Evolutionary conservation across 2,329 filamentous ascomycete genomes (phyloP).

Genomic region (Fusarium bactridioides): DNA sequence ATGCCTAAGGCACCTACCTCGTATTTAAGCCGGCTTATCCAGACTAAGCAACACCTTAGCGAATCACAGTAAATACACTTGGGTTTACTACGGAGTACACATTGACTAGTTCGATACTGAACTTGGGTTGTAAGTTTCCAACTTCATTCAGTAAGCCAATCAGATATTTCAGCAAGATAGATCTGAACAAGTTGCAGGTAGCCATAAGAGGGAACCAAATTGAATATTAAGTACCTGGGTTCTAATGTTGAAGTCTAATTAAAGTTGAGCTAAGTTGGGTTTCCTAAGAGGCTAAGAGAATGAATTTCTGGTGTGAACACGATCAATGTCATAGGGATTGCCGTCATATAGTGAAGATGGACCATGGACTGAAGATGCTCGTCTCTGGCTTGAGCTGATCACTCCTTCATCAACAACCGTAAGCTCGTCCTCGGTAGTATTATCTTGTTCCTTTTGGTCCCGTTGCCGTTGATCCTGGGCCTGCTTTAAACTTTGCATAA

Average conservation of each 20-base stretch:
- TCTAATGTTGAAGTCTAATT: background rate
- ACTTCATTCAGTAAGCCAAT: background rate
- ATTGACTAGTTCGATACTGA: background rate
- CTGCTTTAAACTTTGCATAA: background rate
- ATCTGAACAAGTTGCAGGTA: accelerated
- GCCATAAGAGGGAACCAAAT: accelerated
- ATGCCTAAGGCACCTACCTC: too few relatives aligned
- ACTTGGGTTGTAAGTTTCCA: background rate
- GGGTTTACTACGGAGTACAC: background rate
- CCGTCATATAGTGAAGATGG: background rate
- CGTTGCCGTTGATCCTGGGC: background rate
- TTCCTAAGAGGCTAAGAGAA: background rate
- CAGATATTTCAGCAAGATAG: background rate
- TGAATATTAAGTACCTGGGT: background rate
- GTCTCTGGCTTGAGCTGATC: background rate
- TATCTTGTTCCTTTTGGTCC: background rate
- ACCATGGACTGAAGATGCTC: background rate
- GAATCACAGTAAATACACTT: background rate
- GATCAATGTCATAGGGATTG: background rate
- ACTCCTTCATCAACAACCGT: background rate
- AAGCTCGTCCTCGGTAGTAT: background rate
- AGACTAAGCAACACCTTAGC: too few relatives aligned
- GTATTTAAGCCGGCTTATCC: too few relatives aligned
- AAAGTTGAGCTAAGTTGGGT: too few relatives aligned
- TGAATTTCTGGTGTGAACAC: background rate